Conservation (phyloP, 164 flowering plant genomes). For the Pachysandra terminalis region DNA sequence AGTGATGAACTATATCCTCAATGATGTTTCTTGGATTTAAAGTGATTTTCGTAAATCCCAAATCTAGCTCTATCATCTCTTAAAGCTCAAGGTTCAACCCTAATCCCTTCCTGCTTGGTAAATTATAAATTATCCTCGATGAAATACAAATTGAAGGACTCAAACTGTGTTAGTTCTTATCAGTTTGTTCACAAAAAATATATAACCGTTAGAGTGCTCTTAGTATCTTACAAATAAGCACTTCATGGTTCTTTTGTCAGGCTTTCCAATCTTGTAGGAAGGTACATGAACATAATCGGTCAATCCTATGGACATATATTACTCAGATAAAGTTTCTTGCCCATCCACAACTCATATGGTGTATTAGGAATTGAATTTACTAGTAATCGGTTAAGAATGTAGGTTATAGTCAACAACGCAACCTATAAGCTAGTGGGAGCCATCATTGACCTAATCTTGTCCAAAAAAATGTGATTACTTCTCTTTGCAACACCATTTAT, state of each 20-base stretch:
- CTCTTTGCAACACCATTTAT: conserved; percentile 14
- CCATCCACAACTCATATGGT: conserved; percentile 10
- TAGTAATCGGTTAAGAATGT: conserved; percentile 12
- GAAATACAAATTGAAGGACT: not conserved
- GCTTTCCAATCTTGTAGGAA: conserved; percentile 8
- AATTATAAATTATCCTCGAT: conserved; percentile 6
- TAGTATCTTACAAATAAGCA: conserved; percentile 10
- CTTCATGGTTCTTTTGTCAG: too few relatives aligned
- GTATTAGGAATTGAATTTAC: not conserved
- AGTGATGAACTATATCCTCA: too few relatives aligned
- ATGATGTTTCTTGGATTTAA: too few relatives aligned
- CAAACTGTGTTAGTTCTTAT: not conserved
- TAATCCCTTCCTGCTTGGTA: not conserved
- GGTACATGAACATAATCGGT: not conserved
- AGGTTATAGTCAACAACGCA: conserved; percentile 1
- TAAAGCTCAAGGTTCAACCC: not conserved
- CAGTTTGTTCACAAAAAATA: not conserved
- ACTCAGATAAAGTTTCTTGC: not conserved
- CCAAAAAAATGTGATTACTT: conserved; percentile 6
- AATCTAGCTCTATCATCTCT: too few relatives aligned
- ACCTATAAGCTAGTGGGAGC: conserved; percentile 1
- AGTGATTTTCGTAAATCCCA: too few relatives aligned
- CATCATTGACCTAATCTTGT: conserved; percentile 14
- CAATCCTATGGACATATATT: conserved; percentile 5
- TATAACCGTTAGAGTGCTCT: not conserved